Conservation (phyloP, 176 grass and related monocot species). For the Puccinellia tenuiflora region DNA sequence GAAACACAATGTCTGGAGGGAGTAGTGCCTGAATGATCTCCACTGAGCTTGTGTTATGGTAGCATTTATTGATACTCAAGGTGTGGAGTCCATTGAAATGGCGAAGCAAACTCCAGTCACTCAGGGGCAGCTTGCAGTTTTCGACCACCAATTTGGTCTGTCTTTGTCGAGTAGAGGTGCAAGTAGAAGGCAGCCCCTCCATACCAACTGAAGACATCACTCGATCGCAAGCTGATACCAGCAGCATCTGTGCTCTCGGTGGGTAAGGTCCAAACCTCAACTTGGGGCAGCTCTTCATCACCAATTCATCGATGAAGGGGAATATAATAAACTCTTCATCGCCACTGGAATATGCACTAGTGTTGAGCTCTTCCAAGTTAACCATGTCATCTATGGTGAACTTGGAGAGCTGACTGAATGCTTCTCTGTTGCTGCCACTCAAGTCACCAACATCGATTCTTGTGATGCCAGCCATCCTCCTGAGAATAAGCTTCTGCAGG, state of each 20-base stretch:
- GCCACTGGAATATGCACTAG: no score
- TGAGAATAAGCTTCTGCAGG: neutral
- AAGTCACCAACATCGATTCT: neutral
- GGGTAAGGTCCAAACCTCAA: neutral
- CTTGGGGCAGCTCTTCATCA: neutral
- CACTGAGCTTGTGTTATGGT: neutral
- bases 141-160: neutral
- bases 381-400: neutral
- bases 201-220: neutral
- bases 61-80: neutral
- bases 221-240: neutral
- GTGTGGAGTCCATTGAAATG: neutral
- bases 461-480: neutral
- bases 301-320: neutral
- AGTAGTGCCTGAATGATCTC: neutral
- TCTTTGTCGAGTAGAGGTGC: no score
- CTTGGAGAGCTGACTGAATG: neutral
- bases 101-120: neutral
- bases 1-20: neutral
- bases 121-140: neutral
- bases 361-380: neutral
- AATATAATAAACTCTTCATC: neutral
- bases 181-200: neutral
- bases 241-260: neutral
- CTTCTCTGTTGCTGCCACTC: neutral